Conservation (phyloP, 495 filamentous ascomycete genomes). For the Staphylotrichum tortipilum region DNA sequence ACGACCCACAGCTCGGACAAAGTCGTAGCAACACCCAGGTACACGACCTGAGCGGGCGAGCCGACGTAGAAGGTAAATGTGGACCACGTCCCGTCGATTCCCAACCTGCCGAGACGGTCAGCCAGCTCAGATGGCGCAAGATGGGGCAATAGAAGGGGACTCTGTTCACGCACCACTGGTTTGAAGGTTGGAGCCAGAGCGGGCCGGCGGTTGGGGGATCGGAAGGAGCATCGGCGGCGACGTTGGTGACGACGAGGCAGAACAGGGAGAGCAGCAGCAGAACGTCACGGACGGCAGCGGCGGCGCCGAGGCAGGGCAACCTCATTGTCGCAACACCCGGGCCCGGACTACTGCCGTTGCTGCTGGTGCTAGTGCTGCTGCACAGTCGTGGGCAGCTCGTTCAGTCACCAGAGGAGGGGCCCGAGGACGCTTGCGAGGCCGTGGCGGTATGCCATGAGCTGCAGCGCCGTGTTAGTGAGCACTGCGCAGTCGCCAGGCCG, state of each 20-base stretch:
- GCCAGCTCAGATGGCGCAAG: conserved; percentile 4
- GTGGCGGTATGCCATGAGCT: conserved; percentile 28
- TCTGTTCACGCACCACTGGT: conserved; percentile 31
- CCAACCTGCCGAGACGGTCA: conserved; percentile 34
- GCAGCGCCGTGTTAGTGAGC: conserved; percentile 9
- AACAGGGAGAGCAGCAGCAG: conserved; percentile 31
- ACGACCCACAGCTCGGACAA: conserved; percentile 52
- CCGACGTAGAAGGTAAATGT: conserved; percentile 48
- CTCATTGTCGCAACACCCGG: conserved; percentile 28
- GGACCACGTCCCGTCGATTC: conserved; percentile 46
- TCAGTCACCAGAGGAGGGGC: conserved; percentile 21
- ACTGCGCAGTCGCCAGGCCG: not conserved
- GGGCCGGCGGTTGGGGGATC: conserved; percentile 11
- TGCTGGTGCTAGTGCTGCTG: no score
- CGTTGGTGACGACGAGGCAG: conserved; percentile 24
- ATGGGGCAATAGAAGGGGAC: not conserved
- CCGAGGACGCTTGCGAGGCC: conserved; percentile 24
- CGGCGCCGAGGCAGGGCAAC: conserved; percentile 23
- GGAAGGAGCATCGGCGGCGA: conserved; percentile 13
- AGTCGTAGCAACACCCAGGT: conserved; percentile 49
- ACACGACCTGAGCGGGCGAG: conserved; percentile 46
- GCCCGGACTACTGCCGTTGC: no score
- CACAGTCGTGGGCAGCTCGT: no score
- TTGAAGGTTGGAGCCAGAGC: conserved; percentile 37
- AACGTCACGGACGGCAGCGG: conserved; percentile 31